Evolutionary conservation across 179 eudicot genomes (phyloP).

Genomic region (Monotropa hypopitys): DNA sequence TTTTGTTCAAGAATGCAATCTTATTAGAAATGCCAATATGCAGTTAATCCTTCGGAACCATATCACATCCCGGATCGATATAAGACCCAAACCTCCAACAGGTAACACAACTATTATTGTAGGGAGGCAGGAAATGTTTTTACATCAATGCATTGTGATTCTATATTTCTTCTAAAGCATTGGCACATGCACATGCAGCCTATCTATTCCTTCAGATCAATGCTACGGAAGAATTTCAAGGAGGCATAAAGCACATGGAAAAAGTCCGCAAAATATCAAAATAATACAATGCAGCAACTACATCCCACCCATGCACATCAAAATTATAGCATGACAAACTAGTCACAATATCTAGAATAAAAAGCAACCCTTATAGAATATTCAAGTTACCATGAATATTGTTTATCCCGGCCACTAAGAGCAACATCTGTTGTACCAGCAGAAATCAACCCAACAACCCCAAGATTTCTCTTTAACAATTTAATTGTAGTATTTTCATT

Average conservation of each 20-base stretch:
- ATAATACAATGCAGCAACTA: not conserved
- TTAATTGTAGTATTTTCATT: not conserved
- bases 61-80: not conserved
- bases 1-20: no score
- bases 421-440: not conserved
- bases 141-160: not conserved
- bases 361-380: not conserved
- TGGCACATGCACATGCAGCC: not conserved
- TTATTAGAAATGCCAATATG: no score
- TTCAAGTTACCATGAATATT: not conserved
- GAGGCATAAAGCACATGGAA: not conserved
- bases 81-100: not conserved
- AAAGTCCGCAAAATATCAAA: not conserved
- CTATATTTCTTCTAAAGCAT: not conserved
- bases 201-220: not conserved
- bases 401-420: not conserved
- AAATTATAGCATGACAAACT: not conserved
- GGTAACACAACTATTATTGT: not conserved
- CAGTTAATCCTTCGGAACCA: no score
- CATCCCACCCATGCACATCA: not conserved
- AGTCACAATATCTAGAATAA: not conserved
- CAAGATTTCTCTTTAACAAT: not conserved
- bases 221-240: not conserved
- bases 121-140: not conserved
- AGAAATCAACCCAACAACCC: not conserved